phyloP scores from a whole-genome alignment of 805 yeast genomes.

The Metschnikowia koreensis region DNA sequence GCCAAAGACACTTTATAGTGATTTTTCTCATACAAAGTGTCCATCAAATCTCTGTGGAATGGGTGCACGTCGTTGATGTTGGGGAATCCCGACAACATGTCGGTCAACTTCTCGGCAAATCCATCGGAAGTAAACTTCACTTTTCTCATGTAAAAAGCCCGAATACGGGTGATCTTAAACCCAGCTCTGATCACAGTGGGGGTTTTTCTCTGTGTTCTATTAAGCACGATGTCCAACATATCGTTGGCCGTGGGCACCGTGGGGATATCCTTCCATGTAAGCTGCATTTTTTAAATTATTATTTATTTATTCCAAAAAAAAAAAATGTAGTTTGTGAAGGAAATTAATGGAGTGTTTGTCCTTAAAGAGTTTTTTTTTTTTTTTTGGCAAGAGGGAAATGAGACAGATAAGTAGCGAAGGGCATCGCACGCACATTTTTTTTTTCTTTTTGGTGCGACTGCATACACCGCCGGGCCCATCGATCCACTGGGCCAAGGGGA shows the following conservation, averaged over 20 bases:
- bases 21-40: constrained; percentile 95
- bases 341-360: too few species aligned
- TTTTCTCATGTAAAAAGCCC: constrained; percentile 97
- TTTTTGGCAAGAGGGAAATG: background rate
- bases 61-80: constrained; percentile 97
- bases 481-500: too few species aligned
- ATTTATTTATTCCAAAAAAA: background rate
- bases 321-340: background rate
- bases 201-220: constrained; percentile 97
- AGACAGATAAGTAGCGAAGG: constrained; percentile 3
- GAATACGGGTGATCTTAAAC: constrained; percentile 90
- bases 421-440: constrained; percentile 12
- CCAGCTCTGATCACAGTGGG: constrained; percentile 99
- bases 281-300: constrained; percentile 60
- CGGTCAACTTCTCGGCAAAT: constrained; percentile 87
- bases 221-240: constrained; percentile 91
- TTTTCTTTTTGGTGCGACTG: background rate
- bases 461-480: background rate
- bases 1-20: constrained; percentile 97
- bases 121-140: constrained; percentile 97
- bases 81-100: constrained; percentile 85
- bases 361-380: background rate
- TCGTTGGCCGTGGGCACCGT: constrained; percentile 91
- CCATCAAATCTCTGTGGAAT: constrained; percentile 96
- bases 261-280: constrained; percentile 98